phyloP scores from a whole-genome alignment of 495 filamentous ascomycete genomes.

The Poronia punctata region DNA sequence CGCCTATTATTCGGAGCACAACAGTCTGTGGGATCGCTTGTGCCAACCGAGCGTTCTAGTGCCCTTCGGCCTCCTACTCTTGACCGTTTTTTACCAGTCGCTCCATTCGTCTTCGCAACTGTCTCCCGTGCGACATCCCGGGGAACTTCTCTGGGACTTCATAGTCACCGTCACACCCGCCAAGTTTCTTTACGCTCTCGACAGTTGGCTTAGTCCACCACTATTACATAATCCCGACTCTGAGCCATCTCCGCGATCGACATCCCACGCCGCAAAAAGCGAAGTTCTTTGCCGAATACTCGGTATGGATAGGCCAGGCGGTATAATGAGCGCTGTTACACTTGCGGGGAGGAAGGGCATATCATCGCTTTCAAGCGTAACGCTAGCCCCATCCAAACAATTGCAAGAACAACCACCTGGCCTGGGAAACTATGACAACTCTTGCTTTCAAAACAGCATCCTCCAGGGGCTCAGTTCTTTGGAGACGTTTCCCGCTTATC shows the following conservation, averaged over 20 bases:
- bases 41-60: constrained; percentile 30
- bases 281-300: constrained; percentile 61
- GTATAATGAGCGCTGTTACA: constrained; percentile 30
- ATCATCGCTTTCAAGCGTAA: constrained; percentile 41
- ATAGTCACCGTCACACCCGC: constrained; percentile 56
- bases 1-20: constrained; percentile 12
- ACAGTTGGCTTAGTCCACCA: constrained; percentile 37
- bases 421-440: constrained; percentile 86
- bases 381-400: constrained; percentile 28
- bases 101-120: constrained; percentile 21
- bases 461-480: constrained; percentile 81
- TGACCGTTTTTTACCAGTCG: constrained; percentile 38
- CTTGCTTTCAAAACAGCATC: constrained; percentile 96
- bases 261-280: constrained; percentile 53
- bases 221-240: constrained; percentile 22
- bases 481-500: constrained; percentile 48
- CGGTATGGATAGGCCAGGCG: constrained; percentile 49
- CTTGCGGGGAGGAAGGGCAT: constrained; percentile 38
- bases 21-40: constrained; percentile 22
- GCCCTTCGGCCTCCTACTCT: constrained; percentile 30
- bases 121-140: constrained; percentile 26
- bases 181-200: constrained; percentile 51
- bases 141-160: constrained; percentile 55
- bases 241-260: constrained; percentile 10
- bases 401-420: constrained; percentile 55